These are phyloP conservation scores for Penicillium occitanis DNA, from an alignment of 2,329 filamentous ascomycete genomes.

Conservation along the genomic window DNA sequence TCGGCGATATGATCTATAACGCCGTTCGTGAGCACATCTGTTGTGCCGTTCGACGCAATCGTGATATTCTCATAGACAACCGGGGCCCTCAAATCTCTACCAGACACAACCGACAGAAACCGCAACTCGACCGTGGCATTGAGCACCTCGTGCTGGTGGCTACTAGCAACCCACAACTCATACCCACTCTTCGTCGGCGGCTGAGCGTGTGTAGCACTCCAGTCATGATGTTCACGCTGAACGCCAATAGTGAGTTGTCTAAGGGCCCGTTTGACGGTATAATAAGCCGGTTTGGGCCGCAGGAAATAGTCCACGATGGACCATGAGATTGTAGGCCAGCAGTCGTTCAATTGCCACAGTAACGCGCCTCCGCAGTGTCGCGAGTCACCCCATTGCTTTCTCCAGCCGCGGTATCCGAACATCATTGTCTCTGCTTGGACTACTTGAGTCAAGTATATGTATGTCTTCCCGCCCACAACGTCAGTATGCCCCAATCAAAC, in stretches of 20 bases:
- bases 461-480: conserved; percentile 38
- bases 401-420: conserved; percentile 54
- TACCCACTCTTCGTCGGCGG: conserved; percentile 55
- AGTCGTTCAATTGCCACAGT: conserved; percentile 39
- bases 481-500: neutral
- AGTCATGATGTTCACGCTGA: conserved; percentile 42
- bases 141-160: conserved; percentile 31
- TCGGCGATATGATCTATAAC: conserved; percentile 48
- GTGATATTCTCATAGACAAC: conserved; percentile 49
- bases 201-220: conserved; percentile 53
- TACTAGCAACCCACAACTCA: conserved; percentile 58
- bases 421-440: conserved; percentile 56
- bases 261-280: conserved; percentile 54
- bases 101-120: conserved; percentile 53
- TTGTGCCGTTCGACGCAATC: conserved; percentile 57
- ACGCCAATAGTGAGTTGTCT: conserved; percentile 54
- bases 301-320: conserved; percentile 57
- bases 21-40: conserved; percentile 47
- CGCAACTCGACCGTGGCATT: conserved; percentile 41
- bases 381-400: conserved; percentile 45
- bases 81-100: conserved; percentile 40
- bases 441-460: conserved; percentile 62
- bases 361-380: conserved; percentile 33
- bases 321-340: conserved; percentile 41
- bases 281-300: conserved; percentile 57